Evolutionary conservation across 768 basidiomycete genomes (phyloP).

Genomic region (Kwoniella mangroviensis): DNA sequence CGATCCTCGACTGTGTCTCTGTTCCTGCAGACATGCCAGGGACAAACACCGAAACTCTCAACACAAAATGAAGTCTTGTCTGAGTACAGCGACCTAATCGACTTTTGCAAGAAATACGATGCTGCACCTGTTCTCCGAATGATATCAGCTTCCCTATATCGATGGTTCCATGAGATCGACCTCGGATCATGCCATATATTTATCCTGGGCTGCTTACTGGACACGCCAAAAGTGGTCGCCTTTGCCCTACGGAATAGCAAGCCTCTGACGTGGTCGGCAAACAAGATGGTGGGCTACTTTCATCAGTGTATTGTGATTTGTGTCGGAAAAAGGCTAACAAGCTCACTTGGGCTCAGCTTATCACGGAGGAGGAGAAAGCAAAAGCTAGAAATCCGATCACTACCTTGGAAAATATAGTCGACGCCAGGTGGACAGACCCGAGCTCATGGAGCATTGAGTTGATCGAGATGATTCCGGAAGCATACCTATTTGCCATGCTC

Average conservation of each 20-base stretch:
- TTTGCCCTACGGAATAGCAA: background rate
- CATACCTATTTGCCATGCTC: background rate
- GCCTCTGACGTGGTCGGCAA: background rate
- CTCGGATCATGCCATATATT: background rate
- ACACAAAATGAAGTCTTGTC: background rate
- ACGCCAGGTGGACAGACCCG: background rate
- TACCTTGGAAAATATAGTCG: background rate
- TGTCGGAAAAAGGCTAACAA: background rate
- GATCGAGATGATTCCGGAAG: background rate
- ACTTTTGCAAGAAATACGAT: background rate
- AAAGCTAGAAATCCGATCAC: background rate
- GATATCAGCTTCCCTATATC: background rate
- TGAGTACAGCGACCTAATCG: background rate
- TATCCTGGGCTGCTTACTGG: background rate
- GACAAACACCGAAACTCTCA: background rate
- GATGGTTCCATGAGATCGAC: background rate
- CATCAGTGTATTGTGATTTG: too few relatives aligned
- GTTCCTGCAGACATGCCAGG: conserved; percentile 3
- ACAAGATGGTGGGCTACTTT: background rate
- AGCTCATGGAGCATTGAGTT: background rate
- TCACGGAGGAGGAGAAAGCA: background rate
- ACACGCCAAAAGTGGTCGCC: background rate
- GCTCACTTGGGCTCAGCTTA: background rate
- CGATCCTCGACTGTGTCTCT: background rate
- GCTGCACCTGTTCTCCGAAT: background rate